Percentiles rank a stretch among this genome's conserved stretches.
Evolutionary conservation across 2,329 filamentous ascomycete species (phyloP).

Genomic region (Blumeriella jaapii): DNA sequence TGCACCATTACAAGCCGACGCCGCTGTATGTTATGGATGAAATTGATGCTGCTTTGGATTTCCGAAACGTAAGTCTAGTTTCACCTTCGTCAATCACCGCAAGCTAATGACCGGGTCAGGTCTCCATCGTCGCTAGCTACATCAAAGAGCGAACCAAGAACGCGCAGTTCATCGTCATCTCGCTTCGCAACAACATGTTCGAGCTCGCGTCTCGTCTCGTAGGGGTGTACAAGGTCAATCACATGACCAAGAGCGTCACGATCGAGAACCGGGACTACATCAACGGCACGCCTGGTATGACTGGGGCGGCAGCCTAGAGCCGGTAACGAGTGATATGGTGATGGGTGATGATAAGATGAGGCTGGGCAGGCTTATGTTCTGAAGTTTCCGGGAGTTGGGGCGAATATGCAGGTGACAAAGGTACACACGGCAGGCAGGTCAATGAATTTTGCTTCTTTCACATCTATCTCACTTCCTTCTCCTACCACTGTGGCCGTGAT

Average conservation of each 20-base stretch:
- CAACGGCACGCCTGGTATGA: conserved; percentile 17
- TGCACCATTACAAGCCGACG: conserved; percentile 97
- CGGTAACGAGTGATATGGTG: conserved; percentile 1
- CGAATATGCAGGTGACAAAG: no score
- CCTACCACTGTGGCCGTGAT: no score
- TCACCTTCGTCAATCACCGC: background rate
- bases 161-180: conserved; percentile 98
- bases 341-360: conserved; percentile 8
- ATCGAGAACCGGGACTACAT: conserved; percentile 77
- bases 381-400: no score
- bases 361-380: conserved; percentile 6
- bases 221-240: conserved; percentile 98
- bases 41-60: conserved; percentile 95
- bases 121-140: conserved; percentile 95
- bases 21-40: conserved; percentile 99
- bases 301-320: conserved; percentile 3
- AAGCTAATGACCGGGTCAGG: conserved; percentile 36
- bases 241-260: conserved; percentile 91
- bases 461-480: background rate
- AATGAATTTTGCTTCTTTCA: conserved; percentile 6
- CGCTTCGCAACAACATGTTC: conserved; percentile 98
- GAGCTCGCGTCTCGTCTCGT: conserved; percentile 91
- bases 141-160: conserved; percentile 99
- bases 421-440: no score
- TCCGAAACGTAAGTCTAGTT: conserved; percentile 70